phyloP scores from a whole-genome alignment of 768 basidiomycete genomes.

The Boletus rubescentipes region DNA sequence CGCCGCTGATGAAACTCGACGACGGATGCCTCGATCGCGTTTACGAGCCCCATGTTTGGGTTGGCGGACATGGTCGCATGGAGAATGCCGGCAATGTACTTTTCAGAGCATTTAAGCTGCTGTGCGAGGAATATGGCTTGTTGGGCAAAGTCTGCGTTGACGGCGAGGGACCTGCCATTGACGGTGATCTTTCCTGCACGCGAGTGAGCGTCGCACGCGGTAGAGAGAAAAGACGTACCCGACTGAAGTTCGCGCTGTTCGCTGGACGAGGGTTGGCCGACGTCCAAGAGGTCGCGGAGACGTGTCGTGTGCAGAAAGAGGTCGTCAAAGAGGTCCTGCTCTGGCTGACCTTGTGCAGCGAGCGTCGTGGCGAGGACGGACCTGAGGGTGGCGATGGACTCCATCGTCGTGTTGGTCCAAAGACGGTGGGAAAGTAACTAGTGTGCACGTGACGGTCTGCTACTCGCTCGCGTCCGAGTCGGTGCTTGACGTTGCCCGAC shows the following conservation, averaged over 20 bases:
- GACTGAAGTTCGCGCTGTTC: slow-evolving; percentile 75
- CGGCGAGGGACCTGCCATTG: slow-evolving; percentile 62
- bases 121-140: slow-evolving; percentile 79
- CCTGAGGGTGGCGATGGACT: slow-evolving; percentile 57
- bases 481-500: no score
- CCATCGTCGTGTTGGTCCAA: slow-evolving; percentile 41
- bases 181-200: slow-evolving; percentile 63
- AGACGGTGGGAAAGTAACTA: not conserved
- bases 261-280: slow-evolving; percentile 56
- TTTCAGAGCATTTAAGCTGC: slow-evolving; percentile 81
- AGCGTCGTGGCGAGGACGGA: slow-evolving; percentile 51
- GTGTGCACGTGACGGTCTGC: no score
- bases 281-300: slow-evolving; percentile 63
- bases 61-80: slow-evolving; percentile 61
- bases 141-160: slow-evolving; percentile 77
- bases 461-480: no score
- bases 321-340: slow-evolving; percentile 76
- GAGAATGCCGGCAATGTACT: slow-evolving; percentile 69
- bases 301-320: slow-evolving; percentile 64
- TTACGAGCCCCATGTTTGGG: slow-evolving; percentile 59
- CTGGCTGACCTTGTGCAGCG: slow-evolving; percentile 48
- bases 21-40: slow-evolving; percentile 63
- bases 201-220: not conserved
- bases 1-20: slow-evolving; percentile 69
- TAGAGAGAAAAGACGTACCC: slow-evolving; percentile 37